Conservation (phyloP, 345 rosid genomes). For the Populus simonii region DNA sequence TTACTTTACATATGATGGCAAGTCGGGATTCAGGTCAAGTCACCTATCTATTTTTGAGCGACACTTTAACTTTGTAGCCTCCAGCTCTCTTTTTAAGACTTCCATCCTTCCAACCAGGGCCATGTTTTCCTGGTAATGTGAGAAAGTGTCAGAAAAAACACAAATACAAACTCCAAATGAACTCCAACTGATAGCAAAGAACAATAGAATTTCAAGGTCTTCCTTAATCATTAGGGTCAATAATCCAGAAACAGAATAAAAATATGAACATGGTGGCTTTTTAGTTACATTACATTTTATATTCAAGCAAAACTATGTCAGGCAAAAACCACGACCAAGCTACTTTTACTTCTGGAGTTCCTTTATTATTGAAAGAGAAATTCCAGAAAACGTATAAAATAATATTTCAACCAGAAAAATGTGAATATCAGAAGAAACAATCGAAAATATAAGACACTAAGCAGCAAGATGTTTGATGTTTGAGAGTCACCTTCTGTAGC, state of each 20-base stretch:
- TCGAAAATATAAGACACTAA: neutral
- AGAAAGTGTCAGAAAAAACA: neutral
- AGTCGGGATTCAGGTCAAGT: neutral
- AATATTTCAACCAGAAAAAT: neutral
- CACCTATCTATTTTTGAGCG: conserved; percentile 5
- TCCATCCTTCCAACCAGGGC: conserved; percentile 22
- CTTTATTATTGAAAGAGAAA: neutral
- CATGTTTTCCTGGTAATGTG: conserved; percentile 23
- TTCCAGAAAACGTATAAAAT: neutral
- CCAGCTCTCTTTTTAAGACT: conserved; percentile 16
- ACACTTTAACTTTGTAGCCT: conserved; percentile 18
- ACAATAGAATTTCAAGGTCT: neutral
- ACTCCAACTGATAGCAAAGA: neutral
- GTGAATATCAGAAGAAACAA: neutral
- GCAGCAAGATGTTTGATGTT: neutral
- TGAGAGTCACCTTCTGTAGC: conserved; percentile 52
- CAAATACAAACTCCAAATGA: neutral
- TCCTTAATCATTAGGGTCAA: neutral
- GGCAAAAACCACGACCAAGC: neutral
- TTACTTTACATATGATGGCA: too few relatives aligned
- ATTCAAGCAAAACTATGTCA: neutral
- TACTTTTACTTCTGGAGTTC: neutral
- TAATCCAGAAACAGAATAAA: neutral
- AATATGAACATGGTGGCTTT: neutral
- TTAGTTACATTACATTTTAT: neutral